phyloP scores from a whole-genome alignment of 2,329 filamentous ascomycete species.

The Lasiodiplodia hormozganensis region DNA sequence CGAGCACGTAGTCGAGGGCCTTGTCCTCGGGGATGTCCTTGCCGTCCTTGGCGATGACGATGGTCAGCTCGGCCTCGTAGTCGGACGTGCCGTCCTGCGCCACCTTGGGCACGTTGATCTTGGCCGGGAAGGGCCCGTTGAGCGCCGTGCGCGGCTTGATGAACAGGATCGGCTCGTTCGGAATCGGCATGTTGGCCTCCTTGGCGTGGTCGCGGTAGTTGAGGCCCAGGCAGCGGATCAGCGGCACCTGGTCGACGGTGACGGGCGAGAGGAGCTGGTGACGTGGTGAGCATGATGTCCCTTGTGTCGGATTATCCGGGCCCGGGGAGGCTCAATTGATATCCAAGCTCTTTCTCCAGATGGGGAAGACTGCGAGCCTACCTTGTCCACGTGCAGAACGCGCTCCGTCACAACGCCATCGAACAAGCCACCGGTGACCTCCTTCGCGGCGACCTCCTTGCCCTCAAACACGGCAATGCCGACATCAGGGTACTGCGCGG shows the following conservation, averaged over 20 bases:
- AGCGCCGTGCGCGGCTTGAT: conserved; percentile 56
- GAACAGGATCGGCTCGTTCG: conserved; percentile 71
- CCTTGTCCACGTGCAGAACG: conserved; percentile 38
- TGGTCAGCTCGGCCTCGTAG: conserved; percentile 48
- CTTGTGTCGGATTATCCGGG: background rate
- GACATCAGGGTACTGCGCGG: conserved; percentile 43
- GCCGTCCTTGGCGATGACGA: conserved; percentile 61
- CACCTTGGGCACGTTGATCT: conserved; percentile 57
- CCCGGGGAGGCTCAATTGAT: background rate
- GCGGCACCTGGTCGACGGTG: conserved; percentile 44
- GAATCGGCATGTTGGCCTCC: conserved; percentile 68
- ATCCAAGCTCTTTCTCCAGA: background rate
- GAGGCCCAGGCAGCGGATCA: conserved; percentile 55
- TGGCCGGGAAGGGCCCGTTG: conserved; percentile 48
- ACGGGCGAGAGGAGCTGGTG: conserved; percentile 43
- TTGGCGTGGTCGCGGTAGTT: conserved; percentile 51
- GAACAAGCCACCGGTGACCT: conserved; percentile 46
- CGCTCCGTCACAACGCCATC: conserved; percentile 45
- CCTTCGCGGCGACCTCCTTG: conserved; percentile 42
- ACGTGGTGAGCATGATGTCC: background rate
- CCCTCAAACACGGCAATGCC: conserved; percentile 44
- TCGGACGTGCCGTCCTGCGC: conserved; percentile 57
- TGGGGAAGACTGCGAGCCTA: conserved; percentile 13
- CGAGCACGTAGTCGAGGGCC: conserved; percentile 59
- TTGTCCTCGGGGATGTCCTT: conserved; percentile 56